Evolutionary conservation across 2,329 filamentous ascomycete species (phyloP).

Genomic region (Cyphellophora attinorum): DNA sequence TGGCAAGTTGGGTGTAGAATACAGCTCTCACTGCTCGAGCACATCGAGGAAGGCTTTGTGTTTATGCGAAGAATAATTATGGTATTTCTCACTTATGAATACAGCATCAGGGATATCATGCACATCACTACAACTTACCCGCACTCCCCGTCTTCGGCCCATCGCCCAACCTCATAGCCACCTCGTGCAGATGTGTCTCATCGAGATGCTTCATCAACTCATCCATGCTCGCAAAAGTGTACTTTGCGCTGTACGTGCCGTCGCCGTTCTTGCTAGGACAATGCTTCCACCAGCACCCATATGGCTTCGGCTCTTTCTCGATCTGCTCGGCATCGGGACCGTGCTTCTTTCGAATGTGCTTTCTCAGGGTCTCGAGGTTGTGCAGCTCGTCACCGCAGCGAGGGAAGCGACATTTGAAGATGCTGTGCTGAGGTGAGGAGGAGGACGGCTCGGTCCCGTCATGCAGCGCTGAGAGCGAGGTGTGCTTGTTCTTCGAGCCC

Average conservation of each 20-base stretch:
- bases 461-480: background rate
- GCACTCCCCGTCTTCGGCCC: conserved; percentile 45
- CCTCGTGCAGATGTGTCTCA: conserved; percentile 39
- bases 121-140: too few species aligned
- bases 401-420: conserved; percentile 49
- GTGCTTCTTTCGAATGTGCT: conserved; percentile 51
- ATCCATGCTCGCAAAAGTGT: conserved; percentile 27
- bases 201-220: conserved; percentile 44
- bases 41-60: too few species aligned
- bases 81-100: too few species aligned
- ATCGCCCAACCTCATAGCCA: conserved; percentile 52
- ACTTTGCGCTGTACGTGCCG: conserved; percentile 15
- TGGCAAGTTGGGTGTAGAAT: too few species aligned
- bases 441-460: background rate
- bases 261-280: conserved; percentile 21
- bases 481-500: conserved; percentile 22
- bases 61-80: background rate
- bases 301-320: conserved; percentile 5
- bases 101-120: too few species aligned
- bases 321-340: conserved; percentile 19
- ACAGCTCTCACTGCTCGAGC: too few species aligned
- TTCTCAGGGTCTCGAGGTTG: conserved; percentile 50
- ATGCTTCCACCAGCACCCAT: conserved; percentile 24
- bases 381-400: conserved; percentile 50
- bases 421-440: background rate